phyloP scores from a whole-genome alignment of 495 filamentous ascomycete genomes.

The Penicillium maclennaniae region DNA sequence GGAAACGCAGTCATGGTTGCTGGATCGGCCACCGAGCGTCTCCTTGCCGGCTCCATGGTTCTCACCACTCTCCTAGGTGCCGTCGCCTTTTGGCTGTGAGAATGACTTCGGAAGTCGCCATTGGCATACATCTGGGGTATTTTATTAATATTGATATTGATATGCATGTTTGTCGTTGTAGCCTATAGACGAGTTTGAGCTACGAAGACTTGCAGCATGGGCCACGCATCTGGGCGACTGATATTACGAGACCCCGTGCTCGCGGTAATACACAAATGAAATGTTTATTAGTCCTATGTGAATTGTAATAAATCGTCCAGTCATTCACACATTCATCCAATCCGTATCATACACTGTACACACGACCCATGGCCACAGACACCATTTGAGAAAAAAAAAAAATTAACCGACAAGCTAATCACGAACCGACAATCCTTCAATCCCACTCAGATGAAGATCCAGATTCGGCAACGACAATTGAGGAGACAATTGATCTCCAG shows the following conservation, averaged over 20 bases:
- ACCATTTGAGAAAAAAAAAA: neutral
- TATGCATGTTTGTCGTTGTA: conserved; percentile 16
- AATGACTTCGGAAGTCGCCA: neutral
- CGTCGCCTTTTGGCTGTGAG: conserved; percentile 24
- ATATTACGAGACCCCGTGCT: conserved; percentile 1
- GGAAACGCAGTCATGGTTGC: conserved; percentile 14
- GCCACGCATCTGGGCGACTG: neutral
- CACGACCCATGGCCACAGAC: neutral
- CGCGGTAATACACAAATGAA: conserved; percentile 3
- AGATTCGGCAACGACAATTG: conserved; percentile 18
- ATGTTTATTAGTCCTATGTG: conserved; percentile 11
- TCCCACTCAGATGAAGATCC: conserved; percentile 19
- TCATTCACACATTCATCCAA: conserved; percentile 7
- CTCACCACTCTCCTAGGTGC: conserved; percentile 22
- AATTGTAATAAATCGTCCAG: conserved; percentile 4
- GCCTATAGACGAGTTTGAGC: conserved; percentile 11
- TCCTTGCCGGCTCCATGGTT: conserved; percentile 20
- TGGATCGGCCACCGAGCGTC: conserved; percentile 17
- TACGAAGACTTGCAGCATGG: neutral
- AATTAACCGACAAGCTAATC: neutral
- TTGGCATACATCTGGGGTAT: neutral
- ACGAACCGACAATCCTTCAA: conserved; percentile 19
- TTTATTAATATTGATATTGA: conserved; percentile 12
- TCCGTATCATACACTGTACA: conserved; percentile 5
- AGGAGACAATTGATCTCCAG: conserved; percentile 16